These are phyloP conservation scores for Hawksworthiomyces lignivorus DNA, from an alignment of 2,329 filamentous ascomycete genomes.

Conservation along the genomic window DNA sequence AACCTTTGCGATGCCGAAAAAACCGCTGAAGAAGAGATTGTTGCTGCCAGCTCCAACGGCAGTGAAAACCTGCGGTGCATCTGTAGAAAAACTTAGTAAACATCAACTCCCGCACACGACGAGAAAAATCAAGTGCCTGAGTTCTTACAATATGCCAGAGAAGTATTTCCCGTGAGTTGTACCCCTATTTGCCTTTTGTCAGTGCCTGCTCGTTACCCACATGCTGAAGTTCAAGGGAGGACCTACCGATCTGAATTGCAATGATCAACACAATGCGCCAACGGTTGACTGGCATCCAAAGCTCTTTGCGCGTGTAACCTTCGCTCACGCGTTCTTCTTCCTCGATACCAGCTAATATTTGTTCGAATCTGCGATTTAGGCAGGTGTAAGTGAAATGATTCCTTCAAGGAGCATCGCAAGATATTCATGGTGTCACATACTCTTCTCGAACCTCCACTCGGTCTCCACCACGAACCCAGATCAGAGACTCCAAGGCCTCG, in stretches of 20 bases:
- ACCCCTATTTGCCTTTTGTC: constrained; percentile 27
- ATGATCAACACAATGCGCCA: constrained; percentile 40
- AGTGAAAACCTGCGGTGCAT: constrained; percentile 43
- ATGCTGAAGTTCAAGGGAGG: background rate
- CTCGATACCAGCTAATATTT: constrained; percentile 37
- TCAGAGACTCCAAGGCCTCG: constrained; percentile 58
- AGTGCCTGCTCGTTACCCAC: too few relatives aligned
- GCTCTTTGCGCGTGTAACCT: constrained; percentile 38
- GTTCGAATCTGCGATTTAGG: constrained; percentile 23
- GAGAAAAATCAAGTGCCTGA: background rate
- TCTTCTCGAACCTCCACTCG: too few relatives aligned
- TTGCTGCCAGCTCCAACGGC: constrained; percentile 33
- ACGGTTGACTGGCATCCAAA: constrained; percentile 37
- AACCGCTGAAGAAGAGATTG: constrained; percentile 34
- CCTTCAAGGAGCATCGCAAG: too few relatives aligned
- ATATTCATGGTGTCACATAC: too few relatives aligned
- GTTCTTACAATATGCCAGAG: constrained; percentile 38
- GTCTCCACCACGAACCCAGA: constrained; percentile 47
- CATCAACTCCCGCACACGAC: background rate
- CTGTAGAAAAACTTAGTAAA: constrained; percentile 12
- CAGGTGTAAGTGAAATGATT: too few relatives aligned
- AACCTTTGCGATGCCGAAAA: constrained; percentile 39
- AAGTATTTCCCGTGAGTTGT: constrained; percentile 44
- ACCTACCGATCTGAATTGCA: constrained; percentile 32
- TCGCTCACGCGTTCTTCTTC: constrained; percentile 37